Evolutionary conservation across 2,329 filamentous ascomycete genomes (phyloP).

Genomic region (Sarocladiaceae sp.): DNA sequence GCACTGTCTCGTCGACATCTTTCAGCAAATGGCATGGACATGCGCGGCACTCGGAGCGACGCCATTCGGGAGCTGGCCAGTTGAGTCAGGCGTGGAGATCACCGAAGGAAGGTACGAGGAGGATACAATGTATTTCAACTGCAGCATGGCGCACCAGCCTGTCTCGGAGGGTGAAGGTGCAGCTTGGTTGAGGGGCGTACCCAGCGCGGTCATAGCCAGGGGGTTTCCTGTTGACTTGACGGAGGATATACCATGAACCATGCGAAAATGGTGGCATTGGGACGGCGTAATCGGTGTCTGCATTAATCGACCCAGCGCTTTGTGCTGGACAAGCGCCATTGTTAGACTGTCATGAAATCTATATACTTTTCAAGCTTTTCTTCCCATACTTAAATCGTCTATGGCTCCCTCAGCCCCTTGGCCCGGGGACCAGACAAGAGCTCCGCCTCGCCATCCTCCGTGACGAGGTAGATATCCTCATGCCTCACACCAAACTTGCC

Average conservation of each 20-base stretch:
- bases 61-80: conserved; percentile 23
- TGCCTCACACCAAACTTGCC: conserved; percentile 55
- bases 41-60: conserved; percentile 28
- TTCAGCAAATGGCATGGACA: conserved; percentile 32
- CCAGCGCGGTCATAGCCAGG: conserved; percentile 25
- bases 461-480: conserved; percentile 56
- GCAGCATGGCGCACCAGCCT: conserved; percentile 24
- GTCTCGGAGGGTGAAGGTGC: conserved; percentile 21
- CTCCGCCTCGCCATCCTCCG: conserved; percentile 41
- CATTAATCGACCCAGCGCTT: too few species aligned
- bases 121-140: conserved; percentile 29
- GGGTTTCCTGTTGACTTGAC: conserved; percentile 27
- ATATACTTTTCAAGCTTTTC: background rate
- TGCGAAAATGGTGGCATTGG: too few species aligned
- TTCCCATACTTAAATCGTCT: too few species aligned
- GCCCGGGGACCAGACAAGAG: conserved; percentile 25
- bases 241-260: too few species aligned
- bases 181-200: conserved; percentile 23
- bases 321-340: too few species aligned
- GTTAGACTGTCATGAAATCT: background rate
- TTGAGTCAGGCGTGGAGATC: conserved; percentile 24
- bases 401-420: conserved; percentile 5
- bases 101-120: conserved; percentile 25
- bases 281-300: too few species aligned
- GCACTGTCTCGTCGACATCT: conserved; percentile 26